Conservation (phyloP, 2,329 filamentous ascomycete species). For the Dactylellina leptospora region DNA sequence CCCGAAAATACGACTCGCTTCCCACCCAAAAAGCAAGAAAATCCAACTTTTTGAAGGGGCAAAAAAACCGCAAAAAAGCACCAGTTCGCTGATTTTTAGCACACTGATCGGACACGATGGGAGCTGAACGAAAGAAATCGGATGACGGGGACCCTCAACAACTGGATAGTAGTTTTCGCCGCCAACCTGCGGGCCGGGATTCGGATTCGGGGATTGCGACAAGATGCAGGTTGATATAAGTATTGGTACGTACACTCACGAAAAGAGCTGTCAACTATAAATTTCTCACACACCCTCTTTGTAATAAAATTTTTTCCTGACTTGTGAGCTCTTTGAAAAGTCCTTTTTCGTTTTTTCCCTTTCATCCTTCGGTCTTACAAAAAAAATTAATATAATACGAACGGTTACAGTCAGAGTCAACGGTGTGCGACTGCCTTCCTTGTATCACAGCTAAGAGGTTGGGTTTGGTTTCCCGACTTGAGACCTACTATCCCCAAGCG, state of each 20-base stretch:
- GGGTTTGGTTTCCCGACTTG: background rate
- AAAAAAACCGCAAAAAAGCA: background rate
- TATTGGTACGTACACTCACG: background rate
- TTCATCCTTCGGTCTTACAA: background rate
- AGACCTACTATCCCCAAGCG: too few relatives aligned
- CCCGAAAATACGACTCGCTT: slow-evolving; percentile 9
- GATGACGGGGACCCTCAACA: slow-evolving; percentile 24
- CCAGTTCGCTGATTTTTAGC: background rate
- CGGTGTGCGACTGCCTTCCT: background rate
- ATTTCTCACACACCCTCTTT: slow-evolving; percentile 15
- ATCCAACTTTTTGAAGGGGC: background rate
- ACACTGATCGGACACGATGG: background rate
- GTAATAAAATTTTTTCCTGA: background rate
- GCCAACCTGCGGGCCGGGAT: slow-evolving; percentile 12
- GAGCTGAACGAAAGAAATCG: slow-evolving; percentile 9
- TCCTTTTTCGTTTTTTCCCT: background rate
- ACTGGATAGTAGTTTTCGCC: slow-evolving; percentile 24
- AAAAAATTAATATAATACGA: background rate
- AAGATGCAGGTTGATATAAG: background rate
- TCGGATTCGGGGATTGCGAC: slow-evolving; percentile 3
- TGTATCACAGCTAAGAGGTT: slow-evolving; percentile 20
- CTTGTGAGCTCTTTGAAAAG: background rate
- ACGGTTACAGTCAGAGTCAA: background rate
- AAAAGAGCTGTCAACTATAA: slow-evolving; percentile 1
- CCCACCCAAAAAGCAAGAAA: slow-evolving; percentile 12